Evolutionary conservation across 805 yeast species (phyloP), one percentile per base, ranked within the genome.

Genomic region (Cyberlindnera saturnus): DNA sequence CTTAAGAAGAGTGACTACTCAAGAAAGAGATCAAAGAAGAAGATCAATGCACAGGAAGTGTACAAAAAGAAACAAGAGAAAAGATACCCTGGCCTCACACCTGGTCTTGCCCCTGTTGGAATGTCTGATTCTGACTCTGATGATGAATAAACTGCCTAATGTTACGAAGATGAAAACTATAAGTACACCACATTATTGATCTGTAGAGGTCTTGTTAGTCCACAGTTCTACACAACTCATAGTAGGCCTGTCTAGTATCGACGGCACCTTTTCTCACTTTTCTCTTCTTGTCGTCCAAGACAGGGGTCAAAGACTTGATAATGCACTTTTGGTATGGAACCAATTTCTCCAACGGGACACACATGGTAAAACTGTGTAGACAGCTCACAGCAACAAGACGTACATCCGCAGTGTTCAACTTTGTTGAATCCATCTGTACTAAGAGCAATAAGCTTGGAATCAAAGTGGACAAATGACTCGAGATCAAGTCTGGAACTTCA

Each of bases 101-200:
- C 93, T 1, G 95, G 95, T 48, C 71, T 86, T 62, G 95, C 93
- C 1, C 93, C 93, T 29, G 89, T 86, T 19, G 90, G 80, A 31
- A 67, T 71, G 50, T 73, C 76, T 36, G 82, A 78, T 51, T 80
- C 77, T 44, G 78, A 60, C 33, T 64, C 60, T 16, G 66, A 61
- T 32, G 50, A 51, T 32, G 51, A 46, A 32, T 45, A 15, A n/a
- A 19, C n/a, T 23, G 35, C 32, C n/a, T 32, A n/a, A 26, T n/a
- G 26, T 14, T 19, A 32, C 17, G 34, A 36, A 26, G 20, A 41
- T 30, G 16, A 23, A n/a, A 17, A 7, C 6, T 15, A 13, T 6
- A 31, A n/a, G n/a, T 37, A 17, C 14, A 15, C 13, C 28, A 31
- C 26, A n/a, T 36, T 26, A 26, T 15, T 17, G 16, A 11, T 11